Evolutionary conservation across 2,329 filamentous ascomycete genomes (phyloP), one percentile per base, ranked within the genome.

Genomic region (Fusarium foetens): DNA sequence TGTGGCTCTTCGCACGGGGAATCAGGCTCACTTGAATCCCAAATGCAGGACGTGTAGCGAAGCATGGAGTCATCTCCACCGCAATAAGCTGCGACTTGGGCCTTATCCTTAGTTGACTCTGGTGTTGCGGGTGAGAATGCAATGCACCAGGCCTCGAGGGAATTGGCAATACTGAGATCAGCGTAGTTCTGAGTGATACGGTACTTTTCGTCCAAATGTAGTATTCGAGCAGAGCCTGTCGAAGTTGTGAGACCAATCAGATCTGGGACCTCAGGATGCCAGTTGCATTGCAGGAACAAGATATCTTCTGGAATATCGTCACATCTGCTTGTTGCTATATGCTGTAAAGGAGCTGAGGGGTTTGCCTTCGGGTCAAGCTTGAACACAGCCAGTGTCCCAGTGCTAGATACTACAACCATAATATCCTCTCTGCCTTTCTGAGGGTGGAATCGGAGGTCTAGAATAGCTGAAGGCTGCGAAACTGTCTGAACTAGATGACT

Each of bases 381-480:
- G 80, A 92, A 94, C 54, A 95, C 84, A 2, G 87, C 87, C 17
- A 97, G 82, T 0, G 87, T 86, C 0, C 92, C 93, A 1, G 92
- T 93, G 69, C 94, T 97, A 3, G 93, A 93, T 13, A 94, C 93
- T 6, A 92, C 90, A 14, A 90, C 94, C 58, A 97, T 86, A 7
- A 92, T 82, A 35, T 86, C 85, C 54, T 81, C 82, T 12, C 76
- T 76, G 4, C 76, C 71, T 57, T 82, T 78, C 3, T 46, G 60
- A 19, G 88, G 89, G 67, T 91, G 89, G 80, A 98, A 98, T 75
- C 95, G 93, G 35, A 98, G 84, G 79, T 98, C 95, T 58, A 98
- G 87, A 33, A 98, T 87, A 10, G 94, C 95, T 58, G 91, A 94
- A 8, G 90, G 87, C 27, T 93, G 90, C 9, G 84, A 77, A 8